Percentiles rank a stretch among this genome's conserved stretches.
Conservation (phyloP, 768 basidiomycete species). For the Mycena kentingensis region DNA sequence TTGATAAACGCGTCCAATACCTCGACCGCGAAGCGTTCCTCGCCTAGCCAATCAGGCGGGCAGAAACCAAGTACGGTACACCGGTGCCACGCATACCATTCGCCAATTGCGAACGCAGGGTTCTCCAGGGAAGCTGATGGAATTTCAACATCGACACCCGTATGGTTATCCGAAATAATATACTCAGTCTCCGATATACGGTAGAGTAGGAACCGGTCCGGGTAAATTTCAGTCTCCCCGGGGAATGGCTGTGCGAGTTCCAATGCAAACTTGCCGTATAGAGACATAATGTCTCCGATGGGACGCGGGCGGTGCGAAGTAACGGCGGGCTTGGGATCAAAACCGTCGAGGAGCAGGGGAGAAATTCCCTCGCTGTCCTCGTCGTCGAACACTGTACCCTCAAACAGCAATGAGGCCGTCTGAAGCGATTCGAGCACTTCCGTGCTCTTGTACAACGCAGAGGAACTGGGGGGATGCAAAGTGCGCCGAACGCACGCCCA, state of each 20-base stretch:
- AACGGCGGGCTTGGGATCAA: neutral
- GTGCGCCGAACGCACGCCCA: neutral
- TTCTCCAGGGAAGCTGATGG: neutral
- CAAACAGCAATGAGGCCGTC: neutral
- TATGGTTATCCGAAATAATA: neutral
- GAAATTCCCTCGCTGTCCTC: slow-evolving; percentile 9
- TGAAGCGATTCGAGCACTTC: slow-evolving; percentile 3
- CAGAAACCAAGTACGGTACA: neutral
- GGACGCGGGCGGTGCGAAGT: neutral
- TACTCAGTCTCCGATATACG: neutral
- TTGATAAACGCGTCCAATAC: neutral
- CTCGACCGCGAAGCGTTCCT: neutral
- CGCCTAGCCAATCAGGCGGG: neutral
- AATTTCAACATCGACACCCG: neutral
- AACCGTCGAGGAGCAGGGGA: neutral
- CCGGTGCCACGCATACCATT: neutral
- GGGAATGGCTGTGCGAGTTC: neutral
- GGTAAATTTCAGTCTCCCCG: neutral
- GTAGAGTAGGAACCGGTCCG: neutral
- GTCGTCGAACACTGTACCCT: neutral
- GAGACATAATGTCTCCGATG: neutral
- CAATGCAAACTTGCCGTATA: neutral
- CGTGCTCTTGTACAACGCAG: neutral
- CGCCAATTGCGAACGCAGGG: neutral
- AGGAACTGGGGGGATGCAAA: neutral